Evolutionary conservation across 164 flowering plant species (phyloP), one percentile per base, ranked within the genome.

Genomic region (Magnolia officinalis): DNA sequence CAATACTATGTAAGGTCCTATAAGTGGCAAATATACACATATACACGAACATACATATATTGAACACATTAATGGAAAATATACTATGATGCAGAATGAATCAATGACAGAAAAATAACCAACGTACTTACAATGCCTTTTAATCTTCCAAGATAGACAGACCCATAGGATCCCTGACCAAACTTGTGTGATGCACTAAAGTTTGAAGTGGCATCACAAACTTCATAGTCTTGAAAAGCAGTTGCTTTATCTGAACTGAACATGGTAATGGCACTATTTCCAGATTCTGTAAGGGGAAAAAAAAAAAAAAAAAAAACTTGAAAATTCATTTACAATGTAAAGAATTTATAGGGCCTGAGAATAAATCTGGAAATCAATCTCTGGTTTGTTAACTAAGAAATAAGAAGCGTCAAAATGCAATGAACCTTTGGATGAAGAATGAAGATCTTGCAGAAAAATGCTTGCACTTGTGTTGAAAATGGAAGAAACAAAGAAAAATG

Each of bases 101-200:
- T 1, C 20, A 20, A 29, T 49, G 50, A 65, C 6, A 73, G 49
- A 21, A 67, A 21, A n/a, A n/a, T 10, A 24, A 64, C 20, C 19
- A 24, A 70, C 5, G 21, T 26, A 66, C 84, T 76, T 67, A 84
- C 84, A 13, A 37, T 72, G 74, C 80, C 82, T 74, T 70, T 78
- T 72, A 84, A 55, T 52, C 50, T 77, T 72, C 83, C 86, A 72
- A 67, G 75, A 72, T 77, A 85, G 75, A 82, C 82, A 63, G 84
- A 78, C 67, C 87, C 85, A 77, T 72, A 84, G 67, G 83, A 76
- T 66, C 87, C 87, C 74, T 84, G 82, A 24, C 85, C 85, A 76
- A 84, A 71, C 75, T 79, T 82, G 23, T n/a, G 61, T 65, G 78
- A 74, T 24, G 50, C 29, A 72, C 70, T 79, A 37, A 83, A 85